Evolutionary conservation across 257 asterid genomes (phyloP).

Genomic region (Hygrophila difformis): DNA sequence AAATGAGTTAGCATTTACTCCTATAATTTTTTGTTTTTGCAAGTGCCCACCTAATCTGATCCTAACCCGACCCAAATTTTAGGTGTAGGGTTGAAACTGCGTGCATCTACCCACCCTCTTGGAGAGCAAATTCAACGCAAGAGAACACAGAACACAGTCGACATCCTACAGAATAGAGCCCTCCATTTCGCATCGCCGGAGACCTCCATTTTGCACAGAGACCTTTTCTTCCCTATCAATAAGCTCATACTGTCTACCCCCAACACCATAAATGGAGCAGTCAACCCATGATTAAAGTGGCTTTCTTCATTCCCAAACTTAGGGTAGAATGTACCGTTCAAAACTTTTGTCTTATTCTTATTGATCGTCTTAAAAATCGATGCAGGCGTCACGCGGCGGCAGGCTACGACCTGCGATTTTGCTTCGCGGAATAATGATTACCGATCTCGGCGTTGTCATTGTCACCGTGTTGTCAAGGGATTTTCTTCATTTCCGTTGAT

Average conservation of each 20-base stretch:
- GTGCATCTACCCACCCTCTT: no score
- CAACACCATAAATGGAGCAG: constrained; percentile 34
- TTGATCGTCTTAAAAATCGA: constrained; percentile 9
- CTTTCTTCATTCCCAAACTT: constrained; percentile 16
- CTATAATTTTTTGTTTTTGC: no score
- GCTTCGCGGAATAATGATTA: constrained; percentile 31
- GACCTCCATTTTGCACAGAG: constrained; percentile 29
- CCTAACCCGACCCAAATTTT: no score
- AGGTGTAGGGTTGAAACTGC: no score
- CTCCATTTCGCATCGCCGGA: no score
- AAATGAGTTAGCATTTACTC: no score
- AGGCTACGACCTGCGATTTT: constrained; percentile 40
- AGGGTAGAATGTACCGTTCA: constrained; percentile 51
- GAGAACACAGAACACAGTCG: no score
- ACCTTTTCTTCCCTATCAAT: constrained; percentile 33
- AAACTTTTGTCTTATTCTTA: constrained; percentile 14
- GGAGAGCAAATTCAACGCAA: no score
- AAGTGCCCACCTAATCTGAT: no score
- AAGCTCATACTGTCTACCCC: constrained; percentile 29
- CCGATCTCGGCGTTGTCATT: constrained; percentile 37
- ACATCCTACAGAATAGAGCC: no score
- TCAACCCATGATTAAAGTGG: constrained; percentile 26
- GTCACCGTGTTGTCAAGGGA: constrained; percentile 18
- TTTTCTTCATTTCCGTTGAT: constrained; percentile 18
- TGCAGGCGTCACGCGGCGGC: constrained; percentile 40